Percentiles rank a stretch among this genome's conserved stretches.
These are phyloP conservation scores for Groenewaldozyma salmanticensis DNA, from an alignment of 805 yeast genomes.

Conservation along the genomic window DNA sequence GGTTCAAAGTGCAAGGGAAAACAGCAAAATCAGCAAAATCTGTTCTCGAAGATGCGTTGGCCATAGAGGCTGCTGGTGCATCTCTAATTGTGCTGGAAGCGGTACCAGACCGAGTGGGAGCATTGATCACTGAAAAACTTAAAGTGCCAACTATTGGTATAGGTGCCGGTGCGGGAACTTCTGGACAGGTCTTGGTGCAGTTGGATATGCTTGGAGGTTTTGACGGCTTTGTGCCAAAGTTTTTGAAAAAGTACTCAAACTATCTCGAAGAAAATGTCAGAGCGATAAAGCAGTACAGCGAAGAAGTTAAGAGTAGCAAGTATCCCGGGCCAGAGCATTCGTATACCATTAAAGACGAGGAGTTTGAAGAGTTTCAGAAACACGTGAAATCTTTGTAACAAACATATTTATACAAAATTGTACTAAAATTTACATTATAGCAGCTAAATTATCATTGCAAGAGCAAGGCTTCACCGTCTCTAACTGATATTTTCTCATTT, in stretches of 20 bases:
- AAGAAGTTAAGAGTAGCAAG: conserved; percentile 43
- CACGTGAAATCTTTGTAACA: not conserved
- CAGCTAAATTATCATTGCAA: conserved; percentile 11
- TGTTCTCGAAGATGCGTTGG: conserved; percentile 57
- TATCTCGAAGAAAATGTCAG: conserved; percentile 38
- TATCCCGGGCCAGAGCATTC: conserved; percentile 67
- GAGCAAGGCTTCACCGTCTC: conserved; percentile 27
- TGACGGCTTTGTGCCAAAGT: conserved; percentile 50
- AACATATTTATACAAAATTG: not conserved
- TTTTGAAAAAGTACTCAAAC: conserved; percentile 61
- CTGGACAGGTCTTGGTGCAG: conserved; percentile 87
- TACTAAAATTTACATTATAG: not conserved
- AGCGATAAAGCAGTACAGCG: conserved; percentile 45
- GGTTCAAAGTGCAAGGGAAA: conserved; percentile 79
- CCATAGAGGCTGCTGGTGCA: conserved; percentile 67
- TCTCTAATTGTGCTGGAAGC: conserved; percentile 75
- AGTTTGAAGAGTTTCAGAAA: conserved; percentile 36
- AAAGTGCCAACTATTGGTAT: conserved; percentile 84
- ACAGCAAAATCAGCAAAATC: conserved; percentile 42
- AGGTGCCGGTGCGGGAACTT: conserved; percentile 80
- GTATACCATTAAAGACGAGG: conserved; percentile 59
- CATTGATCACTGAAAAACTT: conserved; percentile 48
- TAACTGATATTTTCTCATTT: conserved; percentile 13
- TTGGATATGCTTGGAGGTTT: conserved; percentile 67
- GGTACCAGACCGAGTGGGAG: conserved; percentile 65